phyloP scores from a whole-genome alignment of 2,329 filamentous ascomycete genomes.

The Aspergillus fumigatiaffinis region DNA sequence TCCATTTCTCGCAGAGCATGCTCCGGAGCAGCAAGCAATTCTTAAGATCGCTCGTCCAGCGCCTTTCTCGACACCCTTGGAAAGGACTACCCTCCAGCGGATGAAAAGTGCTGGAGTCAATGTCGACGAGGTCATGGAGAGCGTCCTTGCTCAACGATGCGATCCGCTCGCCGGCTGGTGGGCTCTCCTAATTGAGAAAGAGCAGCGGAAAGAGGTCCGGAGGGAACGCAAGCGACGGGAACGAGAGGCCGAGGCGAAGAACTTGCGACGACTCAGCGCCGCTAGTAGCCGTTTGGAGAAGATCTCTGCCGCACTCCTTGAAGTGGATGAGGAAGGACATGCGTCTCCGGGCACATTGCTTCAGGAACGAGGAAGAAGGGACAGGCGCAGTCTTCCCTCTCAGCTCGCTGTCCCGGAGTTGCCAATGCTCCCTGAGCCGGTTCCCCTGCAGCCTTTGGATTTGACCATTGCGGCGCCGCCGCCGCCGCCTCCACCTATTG shows the following conservation, averaged over 20 bases:
- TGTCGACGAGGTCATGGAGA: slow-evolving; percentile 90
- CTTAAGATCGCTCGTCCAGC: slow-evolving; percentile 74
- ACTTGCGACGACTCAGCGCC: slow-evolving; percentile 75
- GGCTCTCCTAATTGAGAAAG: slow-evolving; percentile 90
- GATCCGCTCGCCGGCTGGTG: slow-evolving; percentile 94
- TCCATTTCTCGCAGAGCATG: slow-evolving; percentile 82
- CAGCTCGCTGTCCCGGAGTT: slow-evolving; percentile 69
- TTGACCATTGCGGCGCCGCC: slow-evolving; percentile 40
- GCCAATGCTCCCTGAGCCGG: slow-evolving; percentile 66
- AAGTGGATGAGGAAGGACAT: slow-evolving; percentile 73
- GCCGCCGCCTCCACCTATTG: slow-evolving; percentile 61
- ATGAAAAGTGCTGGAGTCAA: slow-evolving; percentile 94
- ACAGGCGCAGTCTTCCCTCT: slow-evolving; percentile 65
- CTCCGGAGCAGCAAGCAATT: slow-evolving; percentile 83
- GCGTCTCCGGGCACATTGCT: slow-evolving; percentile 49
- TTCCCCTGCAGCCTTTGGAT: slow-evolving; percentile 31
- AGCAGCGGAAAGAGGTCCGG: slow-evolving; percentile 77
- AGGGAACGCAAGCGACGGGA: slow-evolving; percentile 81
- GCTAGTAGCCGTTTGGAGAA: slow-evolving; percentile 83
- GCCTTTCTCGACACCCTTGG: slow-evolving; percentile 78
- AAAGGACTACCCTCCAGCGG: slow-evolving; percentile 85
- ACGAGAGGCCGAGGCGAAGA: slow-evolving; percentile 75
- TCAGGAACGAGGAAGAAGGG: slow-evolving; percentile 69
- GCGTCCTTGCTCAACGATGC: slow-evolving; percentile 83
- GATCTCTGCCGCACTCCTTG: slow-evolving; percentile 69